phyloP scores from a whole-genome alignment of 371 early-diverging fungal species.

The Mortierella sp. region DNA sequence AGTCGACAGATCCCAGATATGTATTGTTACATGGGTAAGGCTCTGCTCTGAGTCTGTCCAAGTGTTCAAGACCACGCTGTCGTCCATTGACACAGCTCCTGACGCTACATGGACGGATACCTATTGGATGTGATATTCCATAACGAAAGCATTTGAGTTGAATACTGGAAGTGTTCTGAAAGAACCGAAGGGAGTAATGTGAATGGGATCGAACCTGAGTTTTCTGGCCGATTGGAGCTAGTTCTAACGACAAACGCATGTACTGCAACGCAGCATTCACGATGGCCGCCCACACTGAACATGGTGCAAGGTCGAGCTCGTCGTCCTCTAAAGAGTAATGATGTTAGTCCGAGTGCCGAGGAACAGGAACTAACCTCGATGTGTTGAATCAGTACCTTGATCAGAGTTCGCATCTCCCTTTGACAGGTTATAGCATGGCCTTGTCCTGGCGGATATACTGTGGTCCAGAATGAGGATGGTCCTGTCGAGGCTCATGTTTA shows the following conservation, averaged over 20 bases:
- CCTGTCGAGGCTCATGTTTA: conserved; percentile 27
- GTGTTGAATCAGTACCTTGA: neutral
- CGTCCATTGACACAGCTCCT: conserved; percentile 5
- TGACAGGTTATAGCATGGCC: conserved; percentile 15
- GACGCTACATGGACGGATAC: conserved; percentile 39
- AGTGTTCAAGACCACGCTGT: conserved; percentile 29
- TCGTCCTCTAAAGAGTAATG: conserved; percentile 14
- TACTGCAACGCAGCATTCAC: conserved; percentile 42
- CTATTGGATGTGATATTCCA: conserved; percentile 8
- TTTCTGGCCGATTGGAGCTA: conserved; percentile 25
- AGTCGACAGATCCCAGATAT: too few species aligned
- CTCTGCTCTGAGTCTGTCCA: conserved; percentile 36
- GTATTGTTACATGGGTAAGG: conserved; percentile 23
- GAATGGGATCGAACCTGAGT: conserved; percentile 19
- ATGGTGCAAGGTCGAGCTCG: conserved; percentile 33
- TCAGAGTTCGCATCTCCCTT: neutral
- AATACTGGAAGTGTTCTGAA: neutral
- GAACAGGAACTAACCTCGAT: neutral
- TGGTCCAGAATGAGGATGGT: conserved; percentile 40
- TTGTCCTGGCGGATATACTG: conserved; percentile 26
- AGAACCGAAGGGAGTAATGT: neutral
- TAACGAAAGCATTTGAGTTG: neutral
- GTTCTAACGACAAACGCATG: conserved; percentile 29
- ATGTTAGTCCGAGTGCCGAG: neutral
- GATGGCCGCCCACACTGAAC: conserved; percentile 42